Conservation (phyloP, 192 early-diverging fungal genomes). For the Coemansia sp. region DNA sequence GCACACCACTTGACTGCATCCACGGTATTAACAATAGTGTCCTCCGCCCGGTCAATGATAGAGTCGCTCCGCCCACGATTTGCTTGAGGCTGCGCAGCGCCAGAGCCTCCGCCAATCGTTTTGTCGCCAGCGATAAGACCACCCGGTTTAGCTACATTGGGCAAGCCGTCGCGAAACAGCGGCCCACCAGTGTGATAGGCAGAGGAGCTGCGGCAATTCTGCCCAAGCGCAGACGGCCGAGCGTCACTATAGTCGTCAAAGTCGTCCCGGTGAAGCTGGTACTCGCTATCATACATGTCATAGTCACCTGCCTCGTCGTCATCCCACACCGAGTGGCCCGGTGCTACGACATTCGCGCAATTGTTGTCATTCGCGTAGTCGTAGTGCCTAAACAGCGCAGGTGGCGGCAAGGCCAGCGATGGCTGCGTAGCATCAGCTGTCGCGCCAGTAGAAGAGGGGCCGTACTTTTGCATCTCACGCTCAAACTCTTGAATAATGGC, state of each 20-base stretch:
- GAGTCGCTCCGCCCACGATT: constrained; percentile 38
- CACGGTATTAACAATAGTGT: constrained; percentile 53
- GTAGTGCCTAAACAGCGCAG: background rate
- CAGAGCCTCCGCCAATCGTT: background rate
- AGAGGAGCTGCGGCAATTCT: constrained; percentile 8
- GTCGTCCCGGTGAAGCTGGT: constrained; percentile 22
- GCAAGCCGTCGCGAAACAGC: background rate
- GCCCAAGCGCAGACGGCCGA: constrained; percentile 11
- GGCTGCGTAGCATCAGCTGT: background rate
- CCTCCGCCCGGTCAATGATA: constrained; percentile 51
- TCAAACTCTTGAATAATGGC: constrained; percentile 54
- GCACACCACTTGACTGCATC: constrained; percentile 57
- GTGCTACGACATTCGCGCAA: background rate
- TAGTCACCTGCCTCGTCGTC: constrained; percentile 20
- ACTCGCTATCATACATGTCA: constrained; percentile 33
- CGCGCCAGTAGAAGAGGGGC: background rate
- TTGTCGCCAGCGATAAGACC: background rate
- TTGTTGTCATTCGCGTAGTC: constrained; percentile 8
- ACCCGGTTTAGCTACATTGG: background rate
- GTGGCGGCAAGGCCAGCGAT: background rate
- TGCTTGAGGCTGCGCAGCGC: background rate
- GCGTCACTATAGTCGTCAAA: constrained; percentile 17
- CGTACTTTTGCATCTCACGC: constrained; percentile 52
- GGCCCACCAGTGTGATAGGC: constrained; percentile 1
- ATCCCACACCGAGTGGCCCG: constrained; percentile 14